These are phyloP conservation scores for Moringa oleifera DNA, from an alignment of 345 rosid species.

Conservation along the genomic window DNA sequence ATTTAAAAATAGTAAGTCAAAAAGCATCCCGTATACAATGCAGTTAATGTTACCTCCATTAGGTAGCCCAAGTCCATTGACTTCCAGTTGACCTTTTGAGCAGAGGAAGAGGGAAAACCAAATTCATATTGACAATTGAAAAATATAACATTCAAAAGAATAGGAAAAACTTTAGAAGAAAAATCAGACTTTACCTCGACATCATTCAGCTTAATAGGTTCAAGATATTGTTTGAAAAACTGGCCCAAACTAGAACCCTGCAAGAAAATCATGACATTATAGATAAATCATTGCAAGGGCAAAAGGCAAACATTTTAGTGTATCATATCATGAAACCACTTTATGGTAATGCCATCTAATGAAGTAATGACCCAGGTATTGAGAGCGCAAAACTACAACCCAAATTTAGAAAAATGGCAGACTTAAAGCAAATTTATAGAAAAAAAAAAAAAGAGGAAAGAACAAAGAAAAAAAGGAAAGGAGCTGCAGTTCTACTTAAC, in stretches of 20 bases:
- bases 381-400: too few species aligned
- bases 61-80: constrained; percentile 82
- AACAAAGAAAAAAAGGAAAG: neutral
- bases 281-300: neutral
- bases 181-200: constrained; percentile 44
- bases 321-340: neutral
- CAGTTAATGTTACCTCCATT: constrained; percentile 51
- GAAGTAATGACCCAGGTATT: neutral
- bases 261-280: constrained; percentile 6
- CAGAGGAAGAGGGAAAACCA: constrained; percentile 16
- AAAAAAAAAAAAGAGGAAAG: neutral
- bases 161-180: constrained; percentile 1
- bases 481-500: neutral
- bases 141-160: constrained; percentile 10
- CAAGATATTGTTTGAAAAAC: constrained; percentile 81
- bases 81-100: constrained; percentile 82
- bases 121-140: constrained; percentile 7
- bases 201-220: constrained; percentile 89
- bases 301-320: neutral
- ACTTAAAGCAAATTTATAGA: neutral
- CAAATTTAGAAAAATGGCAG: neutral
- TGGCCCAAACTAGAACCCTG: constrained; percentile 99
- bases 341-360: neutral
- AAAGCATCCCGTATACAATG: constrained; percentile 2
- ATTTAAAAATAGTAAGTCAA: neutral